phyloP scores from a whole-genome alignment of 768 basidiomycete genomes.

The Sutorius australiensis region DNA sequence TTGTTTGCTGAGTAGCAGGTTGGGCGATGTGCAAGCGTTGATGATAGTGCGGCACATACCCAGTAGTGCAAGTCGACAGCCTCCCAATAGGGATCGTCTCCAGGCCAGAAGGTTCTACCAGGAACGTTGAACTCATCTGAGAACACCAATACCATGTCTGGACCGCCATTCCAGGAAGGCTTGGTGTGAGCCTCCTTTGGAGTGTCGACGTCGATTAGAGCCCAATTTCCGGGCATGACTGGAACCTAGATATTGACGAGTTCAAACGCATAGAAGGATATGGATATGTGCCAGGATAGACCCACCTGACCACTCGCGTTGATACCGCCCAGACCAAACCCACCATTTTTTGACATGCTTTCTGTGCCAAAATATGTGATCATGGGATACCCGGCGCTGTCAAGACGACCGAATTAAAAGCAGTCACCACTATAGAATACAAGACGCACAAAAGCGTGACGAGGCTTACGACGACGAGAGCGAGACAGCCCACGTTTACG shows the following conservation, averaged over 20 bases:
- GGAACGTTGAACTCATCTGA: constrained; percentile 79
- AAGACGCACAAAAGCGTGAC: constrained; percentile 57
- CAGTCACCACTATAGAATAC: not conserved
- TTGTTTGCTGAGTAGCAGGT: constrained; percentile 31
- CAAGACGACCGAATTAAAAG: not conserved
- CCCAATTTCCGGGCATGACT: constrained; percentile 49
- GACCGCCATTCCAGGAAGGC: constrained; percentile 56
- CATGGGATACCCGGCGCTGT: constrained; percentile 44
- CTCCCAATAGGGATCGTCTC: constrained; percentile 85
- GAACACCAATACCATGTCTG: constrained; percentile 57
- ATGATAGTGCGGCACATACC: constrained; percentile 30
- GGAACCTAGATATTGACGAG: constrained; percentile 43
- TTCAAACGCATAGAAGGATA: not conserved
- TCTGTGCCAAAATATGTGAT: constrained; percentile 35
- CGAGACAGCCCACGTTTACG: constrained; percentile 68
- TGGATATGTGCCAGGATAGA: not conserved
- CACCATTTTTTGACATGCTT: constrained; percentile 35
- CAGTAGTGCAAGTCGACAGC: constrained; percentile 44
- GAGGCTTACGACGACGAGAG: constrained; percentile 46
- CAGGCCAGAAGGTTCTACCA: constrained; percentile 74
- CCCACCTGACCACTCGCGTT: constrained; percentile 70
- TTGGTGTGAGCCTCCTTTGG: constrained; percentile 54
- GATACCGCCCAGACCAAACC: constrained; percentile 65
- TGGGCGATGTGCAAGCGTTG: constrained; percentile 31
- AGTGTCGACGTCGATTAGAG: constrained; percentile 57